Base-by-base conservation (phyloP, 2,329 filamentous ascomycete species). In the Aspergillus aculeatinus region DNA sequence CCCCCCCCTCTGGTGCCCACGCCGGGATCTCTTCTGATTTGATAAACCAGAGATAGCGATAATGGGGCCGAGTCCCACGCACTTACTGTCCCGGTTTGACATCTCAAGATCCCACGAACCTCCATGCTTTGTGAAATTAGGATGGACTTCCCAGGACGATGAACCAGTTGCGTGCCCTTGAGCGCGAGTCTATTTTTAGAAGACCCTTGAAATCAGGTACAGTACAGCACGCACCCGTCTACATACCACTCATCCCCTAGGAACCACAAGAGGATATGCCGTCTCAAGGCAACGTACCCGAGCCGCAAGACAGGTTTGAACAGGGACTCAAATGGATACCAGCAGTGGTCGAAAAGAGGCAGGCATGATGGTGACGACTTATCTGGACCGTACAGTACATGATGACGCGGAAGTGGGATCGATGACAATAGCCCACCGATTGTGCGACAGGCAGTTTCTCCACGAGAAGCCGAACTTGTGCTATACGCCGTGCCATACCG, bases 61-160 rank as follows among this genome's bases (percentile, higher is more conserved):
- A 14, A 56, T 62, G 57, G 44, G 55, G 59, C 52, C 58, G 51
- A 51, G 58, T 60, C 48, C 58, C 61, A 60, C 61, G 42, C 23
- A 21, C 44, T 33, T 51, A 53, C 39, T 53, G 51, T 16, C 33
- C 33, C 19, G 21, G 51, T 53, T 55, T 48, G 53, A 55, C 53
- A 55, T 55, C 42, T 35, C 42, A 23, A 47, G 53, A 44, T 21
- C 53, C 27, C 33, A 55, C 53, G 53, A 55, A 31, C 51, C 42
- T 52, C 55, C 53, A 44, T 44, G 14, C 39, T 44, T 35, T 35
- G 33, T 16, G 12, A 35, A 35, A 35, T 35, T 35, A 35, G 33
- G 33, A 44, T 44, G 39, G 39, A n/a, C 39, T 19, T 16, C 14
- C 39, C 14, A 19, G 39, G 14, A n/a, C n/a, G 39, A 16, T 19